phyloP scores from a whole-genome alignment of 2,329 filamentous ascomycete species.

The Botrytis paeoniae region DNA sequence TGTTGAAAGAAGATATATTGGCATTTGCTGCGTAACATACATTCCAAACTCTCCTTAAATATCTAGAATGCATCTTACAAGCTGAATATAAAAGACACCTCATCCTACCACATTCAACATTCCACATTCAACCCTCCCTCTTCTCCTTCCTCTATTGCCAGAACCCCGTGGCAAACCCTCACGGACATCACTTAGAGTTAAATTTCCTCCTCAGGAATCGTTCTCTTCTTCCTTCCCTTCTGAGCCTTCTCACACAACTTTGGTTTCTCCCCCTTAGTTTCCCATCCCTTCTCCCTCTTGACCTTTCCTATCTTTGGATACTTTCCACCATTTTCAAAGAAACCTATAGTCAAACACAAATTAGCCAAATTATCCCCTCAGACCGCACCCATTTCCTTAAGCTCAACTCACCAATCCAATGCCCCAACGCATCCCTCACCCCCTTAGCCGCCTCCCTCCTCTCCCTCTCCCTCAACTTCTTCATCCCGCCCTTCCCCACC shows the following conservation, averaged over 20 bases:
- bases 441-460: slow-evolving; percentile 58
- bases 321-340: slow-evolving; percentile 77
- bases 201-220: slow-evolving; percentile 37
- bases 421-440: slow-evolving; percentile 65
- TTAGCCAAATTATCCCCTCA: slow-evolving; percentile 41
- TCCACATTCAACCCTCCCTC: not conserved
- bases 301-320: slow-evolving; percentile 80
- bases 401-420: slow-evolving; percentile 53
- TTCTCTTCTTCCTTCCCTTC: slow-evolving; percentile 52
- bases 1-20: not conserved
- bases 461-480: slow-evolving; percentile 59
- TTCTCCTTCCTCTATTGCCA: not conserved
- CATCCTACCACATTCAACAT: not conserved
- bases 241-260: slow-evolving; percentile 67
- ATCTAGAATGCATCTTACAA: not conserved
- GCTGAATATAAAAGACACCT: not conserved
- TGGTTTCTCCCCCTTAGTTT: slow-evolving; percentile 51
- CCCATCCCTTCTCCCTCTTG: slow-evolving; percentile 57
- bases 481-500: slow-evolving; percentile 51
- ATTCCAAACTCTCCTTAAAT: not conserved
- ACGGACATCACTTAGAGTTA: not conserved
- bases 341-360: slow-evolving; percentile 74
- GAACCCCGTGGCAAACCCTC: not conserved
- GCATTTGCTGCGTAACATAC: not conserved
- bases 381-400: too few relatives aligned